Conservation (phyloP, 805 yeast genomes). For the Wickerhamiella domercqiae region DNA sequence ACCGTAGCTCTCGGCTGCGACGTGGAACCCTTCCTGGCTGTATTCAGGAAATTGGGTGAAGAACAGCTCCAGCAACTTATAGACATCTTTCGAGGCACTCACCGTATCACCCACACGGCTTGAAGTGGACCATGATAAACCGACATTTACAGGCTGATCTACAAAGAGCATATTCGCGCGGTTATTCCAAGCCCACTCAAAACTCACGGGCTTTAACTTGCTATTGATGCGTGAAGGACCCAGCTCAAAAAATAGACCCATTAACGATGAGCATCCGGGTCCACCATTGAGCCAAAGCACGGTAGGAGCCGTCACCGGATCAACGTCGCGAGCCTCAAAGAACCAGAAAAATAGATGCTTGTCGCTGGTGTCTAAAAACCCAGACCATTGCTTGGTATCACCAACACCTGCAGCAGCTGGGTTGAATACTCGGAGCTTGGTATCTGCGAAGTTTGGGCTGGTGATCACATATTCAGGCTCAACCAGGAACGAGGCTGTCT, state of each 20-base stretch:
- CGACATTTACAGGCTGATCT: conserved; percentile 90
- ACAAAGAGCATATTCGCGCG: conserved; percentile 81
- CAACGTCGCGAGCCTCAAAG: conserved; percentile 83
- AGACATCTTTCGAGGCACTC: conserved; percentile 81
- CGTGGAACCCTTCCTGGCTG: conserved; percentile 43
- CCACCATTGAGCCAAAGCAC: conserved; percentile 91
- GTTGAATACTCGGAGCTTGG: background rate
- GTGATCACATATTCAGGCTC: background rate
- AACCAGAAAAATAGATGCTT: conserved; percentile 88
- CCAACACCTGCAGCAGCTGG: conserved; percentile 4
- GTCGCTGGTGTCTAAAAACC: conserved; percentile 51
- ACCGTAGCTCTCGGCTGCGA: conserved; percentile 87
- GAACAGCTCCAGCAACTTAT: conserved; percentile 66
- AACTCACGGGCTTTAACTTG: conserved; percentile 43
- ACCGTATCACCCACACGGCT: conserved; percentile 40
- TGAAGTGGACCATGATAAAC: conserved; percentile 60
- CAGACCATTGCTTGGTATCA: conserved; percentile 52
- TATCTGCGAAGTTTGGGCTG: background rate
- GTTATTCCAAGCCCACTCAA: conserved; percentile 60
- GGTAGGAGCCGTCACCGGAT: conserved; percentile 62
- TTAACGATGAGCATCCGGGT: conserved; percentile 83
- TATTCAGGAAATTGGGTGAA: conserved; percentile 72
- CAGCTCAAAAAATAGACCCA: conserved; percentile 78
- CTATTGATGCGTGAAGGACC: conserved; percentile 70
- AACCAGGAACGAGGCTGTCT: background rate